Evolutionary conservation across 176 grass and related monocot genomes (phyloP).

Genomic region (Aegilops longissima): DNA sequence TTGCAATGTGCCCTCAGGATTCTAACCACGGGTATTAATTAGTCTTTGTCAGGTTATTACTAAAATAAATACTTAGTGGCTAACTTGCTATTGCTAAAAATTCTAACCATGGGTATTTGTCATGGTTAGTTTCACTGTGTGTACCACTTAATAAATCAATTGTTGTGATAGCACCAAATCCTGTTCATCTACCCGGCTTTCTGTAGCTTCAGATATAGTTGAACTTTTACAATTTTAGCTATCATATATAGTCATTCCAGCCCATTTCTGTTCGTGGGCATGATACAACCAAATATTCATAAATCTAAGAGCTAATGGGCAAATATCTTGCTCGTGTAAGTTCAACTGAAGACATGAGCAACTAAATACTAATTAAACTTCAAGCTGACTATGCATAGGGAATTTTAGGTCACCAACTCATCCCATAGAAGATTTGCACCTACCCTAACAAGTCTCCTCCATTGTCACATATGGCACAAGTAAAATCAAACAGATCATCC

Average conservation of each 20-base stretch:
- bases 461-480: slow-evolving; percentile 86
- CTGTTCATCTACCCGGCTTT: background rate
- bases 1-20: background rate
- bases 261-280: background rate
- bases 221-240: background rate
- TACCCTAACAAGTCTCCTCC: slow-evolving; percentile 86
- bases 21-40: background rate
- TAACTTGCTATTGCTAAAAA: background rate
- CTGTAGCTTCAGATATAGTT: background rate
- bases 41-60: background rate
- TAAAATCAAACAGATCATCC: slow-evolving; percentile 71
- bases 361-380: slow-evolving; percentile 4
- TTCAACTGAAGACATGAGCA: slow-evolving; percentile 11
- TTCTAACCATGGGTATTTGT: slow-evolving; percentile 1
- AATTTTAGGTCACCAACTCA: slow-evolving; percentile 18
- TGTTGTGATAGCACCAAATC: background rate
- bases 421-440: background rate
- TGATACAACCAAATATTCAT: background rate
- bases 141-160: background rate
- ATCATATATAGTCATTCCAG: background rate
- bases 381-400: background rate
- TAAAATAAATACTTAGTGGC: background rate
- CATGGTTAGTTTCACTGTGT: background rate
- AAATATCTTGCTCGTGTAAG: background rate
- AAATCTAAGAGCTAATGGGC: slow-evolving; percentile 8